Percentiles rank a stretch among this genome's conserved stretches.
Conservation (phyloP, 306 rosid genomes). For the Pterocarpus santalinus region DNA sequence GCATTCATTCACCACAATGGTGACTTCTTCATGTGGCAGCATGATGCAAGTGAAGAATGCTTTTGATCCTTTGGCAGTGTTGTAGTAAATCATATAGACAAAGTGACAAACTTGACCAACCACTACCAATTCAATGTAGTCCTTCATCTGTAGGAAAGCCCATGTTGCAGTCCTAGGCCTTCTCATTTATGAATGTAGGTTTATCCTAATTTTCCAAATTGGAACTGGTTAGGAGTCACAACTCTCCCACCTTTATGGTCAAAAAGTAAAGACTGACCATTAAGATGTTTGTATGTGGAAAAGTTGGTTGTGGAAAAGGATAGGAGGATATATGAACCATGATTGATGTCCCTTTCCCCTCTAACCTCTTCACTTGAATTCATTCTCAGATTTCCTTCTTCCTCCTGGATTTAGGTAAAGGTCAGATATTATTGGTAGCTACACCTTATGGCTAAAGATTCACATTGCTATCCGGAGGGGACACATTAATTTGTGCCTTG, state of each 20-base stretch:
- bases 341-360: conserved; percentile 41
- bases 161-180: background rate
- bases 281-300: conserved; percentile 49
- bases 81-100: conserved; percentile 31
- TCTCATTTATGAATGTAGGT: conserved; percentile 13
- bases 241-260: conserved; percentile 26
- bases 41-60: background rate
- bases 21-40: conserved; percentile 26
- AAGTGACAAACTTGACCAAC: conserved; percentile 32
- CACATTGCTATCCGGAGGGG: conserved; percentile 21
- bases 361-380: conserved; percentile 32
- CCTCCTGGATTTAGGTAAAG: conserved; percentile 48
- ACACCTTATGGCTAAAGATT: conserved; percentile 15
- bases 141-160: conserved; percentile 4
- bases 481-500: background rate
- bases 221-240: background rate
- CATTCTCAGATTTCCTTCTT: conserved; percentile 43
- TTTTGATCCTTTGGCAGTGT: background rate
- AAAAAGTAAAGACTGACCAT: conserved; percentile 45
- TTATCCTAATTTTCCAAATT: conserved; percentile 15
- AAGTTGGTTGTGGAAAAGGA: conserved; percentile 38
- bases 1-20: conserved; percentile 15
- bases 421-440: conserved; percentile 37
- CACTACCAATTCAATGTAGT: conserved; percentile 30
- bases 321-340: conserved; percentile 37